phyloP scores from a whole-genome alignment of 2,329 filamentous ascomycete genomes.

The Sporothrix protearum region DNA sequence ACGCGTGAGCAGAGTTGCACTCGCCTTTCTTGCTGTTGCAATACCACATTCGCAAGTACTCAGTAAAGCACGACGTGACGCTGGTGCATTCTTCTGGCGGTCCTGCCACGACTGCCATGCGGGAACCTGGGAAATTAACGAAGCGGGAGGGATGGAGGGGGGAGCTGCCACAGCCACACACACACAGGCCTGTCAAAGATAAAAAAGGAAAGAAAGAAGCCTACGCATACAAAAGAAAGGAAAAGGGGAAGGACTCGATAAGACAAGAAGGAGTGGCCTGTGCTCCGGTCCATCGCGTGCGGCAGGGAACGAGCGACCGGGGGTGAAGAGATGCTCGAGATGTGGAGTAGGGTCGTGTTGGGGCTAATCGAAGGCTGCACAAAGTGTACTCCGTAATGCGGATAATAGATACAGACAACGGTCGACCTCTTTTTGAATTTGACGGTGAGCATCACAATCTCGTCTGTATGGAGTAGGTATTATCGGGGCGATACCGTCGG shows the following conservation, averaged over 20 bases:
- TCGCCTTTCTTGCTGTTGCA: not conserved
- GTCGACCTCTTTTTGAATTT: not conserved
- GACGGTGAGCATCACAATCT: not conserved
- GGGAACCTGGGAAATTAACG: constrained; percentile 8
- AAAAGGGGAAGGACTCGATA: not conserved
- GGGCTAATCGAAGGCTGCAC: not conserved
- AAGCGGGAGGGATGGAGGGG: not conserved
- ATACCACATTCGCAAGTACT: not conserved
- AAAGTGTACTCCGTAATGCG: not conserved
- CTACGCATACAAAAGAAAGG: not conserved
- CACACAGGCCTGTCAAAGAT: not conserved
- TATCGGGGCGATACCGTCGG: not conserved
- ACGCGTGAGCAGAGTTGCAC: constrained; percentile 7
- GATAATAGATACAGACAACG: not conserved
- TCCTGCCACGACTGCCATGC: not conserved
- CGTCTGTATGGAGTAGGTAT: no score
- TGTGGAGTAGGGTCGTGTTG: constrained; percentile 4
- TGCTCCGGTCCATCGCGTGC: not conserved
- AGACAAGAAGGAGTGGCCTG: not conserved
- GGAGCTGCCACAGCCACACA: not conserved
- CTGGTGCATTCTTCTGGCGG: not conserved
- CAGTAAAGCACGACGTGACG: not conserved
- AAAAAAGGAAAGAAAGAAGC: not conserved
- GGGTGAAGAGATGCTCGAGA: not conserved
- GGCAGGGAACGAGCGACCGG: constrained; percentile 3